phyloP scores from a whole-genome alignment of 257 asterid species.

The Solanum microdontum region DNA sequence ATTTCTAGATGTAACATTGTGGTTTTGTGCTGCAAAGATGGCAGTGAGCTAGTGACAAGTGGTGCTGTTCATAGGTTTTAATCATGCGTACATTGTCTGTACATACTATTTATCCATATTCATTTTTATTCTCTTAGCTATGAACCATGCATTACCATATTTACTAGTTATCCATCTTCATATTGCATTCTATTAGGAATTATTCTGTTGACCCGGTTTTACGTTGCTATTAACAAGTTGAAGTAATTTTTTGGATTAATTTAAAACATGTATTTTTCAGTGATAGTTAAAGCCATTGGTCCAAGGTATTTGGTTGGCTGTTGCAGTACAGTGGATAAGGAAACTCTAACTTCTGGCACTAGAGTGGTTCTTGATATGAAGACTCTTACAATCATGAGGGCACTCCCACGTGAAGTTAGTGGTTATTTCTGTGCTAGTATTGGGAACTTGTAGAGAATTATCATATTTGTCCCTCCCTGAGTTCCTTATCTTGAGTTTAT shows the following conservation, averaged over 20 bases:
- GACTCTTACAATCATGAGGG: slow-evolving; percentile 91
- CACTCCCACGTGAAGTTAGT: slow-evolving; percentile 92
- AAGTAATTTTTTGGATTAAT: background rate
- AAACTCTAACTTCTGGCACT: slow-evolving; percentile 82
- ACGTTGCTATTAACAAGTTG: background rate
- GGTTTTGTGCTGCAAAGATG: background rate
- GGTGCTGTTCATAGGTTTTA: background rate
- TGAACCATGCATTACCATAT: background rate
- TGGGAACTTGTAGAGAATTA: background rate
- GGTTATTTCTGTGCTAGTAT: background rate
- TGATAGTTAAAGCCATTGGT: slow-evolving; percentile 28
- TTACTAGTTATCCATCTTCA: background rate
- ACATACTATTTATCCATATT: background rate
- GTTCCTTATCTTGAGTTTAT: background rate
- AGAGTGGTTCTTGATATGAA: slow-evolving; percentile 96
- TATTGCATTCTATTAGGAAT: background rate
- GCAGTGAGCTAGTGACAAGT: background rate
- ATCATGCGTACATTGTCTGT: background rate
- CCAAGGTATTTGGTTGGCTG: slow-evolving; percentile 72
- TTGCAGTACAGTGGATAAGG: slow-evolving; percentile 90
- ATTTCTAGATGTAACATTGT: background rate
- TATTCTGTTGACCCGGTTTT: background rate
- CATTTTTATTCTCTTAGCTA: background rate
- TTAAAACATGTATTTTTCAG: slow-evolving; percentile 1
- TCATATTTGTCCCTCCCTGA: background rate